Evolutionary conservation across 129 eudicot species (phyloP).

Genomic region (Pittosporum tobira): DNA sequence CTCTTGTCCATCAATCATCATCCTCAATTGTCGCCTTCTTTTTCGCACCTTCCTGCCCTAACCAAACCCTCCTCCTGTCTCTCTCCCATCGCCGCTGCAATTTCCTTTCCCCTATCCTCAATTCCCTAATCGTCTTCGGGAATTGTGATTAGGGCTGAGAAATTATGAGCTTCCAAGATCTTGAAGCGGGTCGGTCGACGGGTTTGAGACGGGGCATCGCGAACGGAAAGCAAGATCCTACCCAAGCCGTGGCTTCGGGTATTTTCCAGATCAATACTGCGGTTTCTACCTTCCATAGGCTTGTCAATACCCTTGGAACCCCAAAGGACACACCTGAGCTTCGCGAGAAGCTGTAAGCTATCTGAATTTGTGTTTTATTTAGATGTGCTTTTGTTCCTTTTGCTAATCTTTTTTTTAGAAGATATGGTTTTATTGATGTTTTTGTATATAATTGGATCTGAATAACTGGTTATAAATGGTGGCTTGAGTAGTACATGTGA

Average conservation of each 20-base stretch:
- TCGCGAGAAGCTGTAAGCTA: conserved; percentile 72
- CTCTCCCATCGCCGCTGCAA: not conserved
- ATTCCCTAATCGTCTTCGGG: not conserved
- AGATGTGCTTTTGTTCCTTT: not conserved
- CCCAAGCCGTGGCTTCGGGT: conserved; percentile 90
- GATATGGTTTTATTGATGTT: too few relatives aligned
- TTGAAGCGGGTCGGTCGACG: conserved; percentile 65
- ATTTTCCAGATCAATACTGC: conserved; percentile 92
- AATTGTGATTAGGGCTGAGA: conserved; percentile 2
- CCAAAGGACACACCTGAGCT: conserved; percentile 98
- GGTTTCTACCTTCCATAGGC: conserved; percentile 77
- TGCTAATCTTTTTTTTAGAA: too few relatives aligned
- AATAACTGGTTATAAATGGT: not conserved
- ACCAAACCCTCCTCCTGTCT: not conserved
- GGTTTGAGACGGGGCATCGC: conserved; percentile 35
- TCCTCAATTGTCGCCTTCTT: conserved; percentile 13
- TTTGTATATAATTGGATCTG: not conserved
- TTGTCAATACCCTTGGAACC: conserved; percentile 87
- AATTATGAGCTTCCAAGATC: conserved; percentile 89
- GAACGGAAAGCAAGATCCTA: conserved; percentile 75
- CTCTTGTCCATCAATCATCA: not conserved
- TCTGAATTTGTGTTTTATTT: not conserved
- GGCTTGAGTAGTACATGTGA: not conserved
- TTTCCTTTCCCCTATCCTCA: not conserved
- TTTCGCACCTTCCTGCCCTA: conserved; percentile 1